phyloP scores from a whole-genome alignment of 805 yeast genomes.

The Saccharomyces mikatae region DNA sequence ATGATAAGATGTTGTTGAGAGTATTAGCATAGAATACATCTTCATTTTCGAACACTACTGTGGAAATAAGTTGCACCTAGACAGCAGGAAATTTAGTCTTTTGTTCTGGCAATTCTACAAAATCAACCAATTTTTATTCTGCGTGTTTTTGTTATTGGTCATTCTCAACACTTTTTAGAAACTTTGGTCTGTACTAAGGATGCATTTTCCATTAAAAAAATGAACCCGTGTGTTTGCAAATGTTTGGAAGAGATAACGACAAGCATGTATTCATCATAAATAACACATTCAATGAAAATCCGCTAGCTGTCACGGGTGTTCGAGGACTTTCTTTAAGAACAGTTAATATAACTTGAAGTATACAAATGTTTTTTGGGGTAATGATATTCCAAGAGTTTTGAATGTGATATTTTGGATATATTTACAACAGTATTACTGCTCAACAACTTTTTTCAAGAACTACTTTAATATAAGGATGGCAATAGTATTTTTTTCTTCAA shows the following conservation, averaged over 20 bases:
- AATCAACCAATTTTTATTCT: not conserved
- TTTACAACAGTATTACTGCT: no score
- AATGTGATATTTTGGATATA: no score
- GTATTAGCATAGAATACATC: not conserved
- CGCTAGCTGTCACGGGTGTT: conserved; percentile 31
- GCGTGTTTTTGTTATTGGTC: not conserved
- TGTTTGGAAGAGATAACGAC: conserved; percentile 80
- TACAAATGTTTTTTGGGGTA: conserved; percentile 49
- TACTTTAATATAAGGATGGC: no score
- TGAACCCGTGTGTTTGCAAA: conserved; percentile 75
- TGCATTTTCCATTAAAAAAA: conserved; percentile 59
- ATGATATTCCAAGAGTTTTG: no score
- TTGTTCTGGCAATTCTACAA: no score
- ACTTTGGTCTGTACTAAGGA: conserved; percentile 47
- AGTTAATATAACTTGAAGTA: conserved; percentile 87
- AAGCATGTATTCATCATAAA: conserved; percentile 69
- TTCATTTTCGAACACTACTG: conserved; percentile 23
- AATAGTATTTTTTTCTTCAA: no score
- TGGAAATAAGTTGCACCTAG: conserved; percentile 85
- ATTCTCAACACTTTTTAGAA: conserved; percentile 28
- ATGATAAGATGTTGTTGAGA: no score
- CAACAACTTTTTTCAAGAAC: no score
- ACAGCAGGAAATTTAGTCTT: conserved; percentile 31
- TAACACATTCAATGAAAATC: conserved; percentile 41
- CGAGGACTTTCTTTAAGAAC: conserved; percentile 71